Percentiles rank a stretch among this genome's conserved stretches.
These are phyloP conservation scores for Solanum dulcamara DNA, from an alignment of 257 asterid genomes.

Conservation along the genomic window DNA sequence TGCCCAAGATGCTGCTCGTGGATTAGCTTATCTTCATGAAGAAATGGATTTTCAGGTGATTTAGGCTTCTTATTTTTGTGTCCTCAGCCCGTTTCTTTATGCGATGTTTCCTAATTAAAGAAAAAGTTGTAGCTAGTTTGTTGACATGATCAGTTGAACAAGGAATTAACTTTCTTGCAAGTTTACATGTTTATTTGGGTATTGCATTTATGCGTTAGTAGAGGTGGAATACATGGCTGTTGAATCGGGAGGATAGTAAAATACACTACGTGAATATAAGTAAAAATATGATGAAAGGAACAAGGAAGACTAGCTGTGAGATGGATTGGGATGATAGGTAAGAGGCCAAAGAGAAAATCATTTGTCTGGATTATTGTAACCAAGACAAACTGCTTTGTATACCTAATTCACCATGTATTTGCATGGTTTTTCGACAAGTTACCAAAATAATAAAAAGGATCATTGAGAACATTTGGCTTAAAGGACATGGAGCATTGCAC, in stretches of 20 bases:
- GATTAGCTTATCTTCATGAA: slow-evolving; percentile 88
- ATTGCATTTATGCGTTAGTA: too few relatives aligned
- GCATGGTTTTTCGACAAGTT: background rate
- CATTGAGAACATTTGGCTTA: background rate
- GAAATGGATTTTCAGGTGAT: slow-evolving; percentile 96
- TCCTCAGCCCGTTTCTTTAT: background rate
- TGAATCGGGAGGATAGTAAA: background rate
- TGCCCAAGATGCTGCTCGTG: slow-evolving; percentile 92
- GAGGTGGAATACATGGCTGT: too few relatives aligned
- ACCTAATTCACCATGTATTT: background rate
- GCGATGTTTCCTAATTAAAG: background rate
- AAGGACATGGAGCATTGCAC: background rate
- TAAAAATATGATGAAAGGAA: background rate
- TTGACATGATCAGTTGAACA: background rate
- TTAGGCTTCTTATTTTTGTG: background rate
- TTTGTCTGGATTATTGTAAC: background rate
- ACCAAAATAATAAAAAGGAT: background rate
- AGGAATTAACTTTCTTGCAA: background rate
- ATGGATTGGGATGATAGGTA: background rate
- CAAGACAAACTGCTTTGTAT: background rate
- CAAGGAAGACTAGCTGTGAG: background rate
- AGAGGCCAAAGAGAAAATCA: background rate
- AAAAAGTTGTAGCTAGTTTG: background rate
- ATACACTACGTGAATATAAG: background rate
- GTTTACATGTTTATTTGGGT: too few relatives aligned